Conservation (phyloP, 345 rosid genomes). For the Sonneratia caseolaris region DNA sequence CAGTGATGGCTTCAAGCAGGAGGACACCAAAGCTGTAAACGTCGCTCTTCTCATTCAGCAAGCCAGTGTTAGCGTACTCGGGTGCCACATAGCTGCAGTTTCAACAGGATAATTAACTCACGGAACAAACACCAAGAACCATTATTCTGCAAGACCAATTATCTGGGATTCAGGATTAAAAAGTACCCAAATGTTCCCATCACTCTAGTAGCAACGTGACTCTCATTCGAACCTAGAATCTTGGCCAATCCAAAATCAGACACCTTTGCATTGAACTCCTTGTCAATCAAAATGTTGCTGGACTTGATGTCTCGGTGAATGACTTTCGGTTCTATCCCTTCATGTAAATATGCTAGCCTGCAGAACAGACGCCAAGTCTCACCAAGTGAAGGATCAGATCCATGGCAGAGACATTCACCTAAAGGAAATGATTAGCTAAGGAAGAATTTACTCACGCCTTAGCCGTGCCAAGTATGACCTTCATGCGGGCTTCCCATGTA, state of each 20-base stretch:
- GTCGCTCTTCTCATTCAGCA: conserved; percentile 88
- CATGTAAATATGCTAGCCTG: conserved; percentile 97
- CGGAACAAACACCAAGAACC: conserved; percentile 5
- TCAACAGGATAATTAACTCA: conserved; percentile 2
- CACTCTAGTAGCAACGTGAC: conserved; percentile 89
- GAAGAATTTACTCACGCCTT: conserved; percentile 60
- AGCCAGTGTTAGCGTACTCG: conserved; percentile 80
- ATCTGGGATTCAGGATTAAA: conserved; percentile 1
- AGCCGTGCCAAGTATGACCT: conserved; percentile 63
- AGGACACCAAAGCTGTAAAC: conserved; percentile 92
- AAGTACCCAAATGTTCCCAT: conserved; percentile 98
- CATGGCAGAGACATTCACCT: neutral
- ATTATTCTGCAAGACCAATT: neutral
- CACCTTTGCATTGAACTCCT: conserved; percentile 73
- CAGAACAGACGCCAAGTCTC: conserved; percentile 3
- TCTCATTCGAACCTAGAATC: conserved; percentile 75
- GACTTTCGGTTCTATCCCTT: conserved; percentile 96
- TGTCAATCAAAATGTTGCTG: conserved; percentile 89
- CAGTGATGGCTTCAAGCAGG: conserved; percentile 83
- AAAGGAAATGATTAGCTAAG: neutral
- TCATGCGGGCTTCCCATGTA: conserved; percentile 84
- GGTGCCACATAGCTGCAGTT: conserved; percentile 86
- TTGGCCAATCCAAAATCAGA: conserved; percentile 98
- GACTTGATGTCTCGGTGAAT: conserved; percentile 93
- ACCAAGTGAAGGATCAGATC: neutral